These are phyloP conservation scores for Trichoderma reesei DNA, from an alignment of 495 filamentous ascomycete genomes.

Conservation along the genomic window DNA sequence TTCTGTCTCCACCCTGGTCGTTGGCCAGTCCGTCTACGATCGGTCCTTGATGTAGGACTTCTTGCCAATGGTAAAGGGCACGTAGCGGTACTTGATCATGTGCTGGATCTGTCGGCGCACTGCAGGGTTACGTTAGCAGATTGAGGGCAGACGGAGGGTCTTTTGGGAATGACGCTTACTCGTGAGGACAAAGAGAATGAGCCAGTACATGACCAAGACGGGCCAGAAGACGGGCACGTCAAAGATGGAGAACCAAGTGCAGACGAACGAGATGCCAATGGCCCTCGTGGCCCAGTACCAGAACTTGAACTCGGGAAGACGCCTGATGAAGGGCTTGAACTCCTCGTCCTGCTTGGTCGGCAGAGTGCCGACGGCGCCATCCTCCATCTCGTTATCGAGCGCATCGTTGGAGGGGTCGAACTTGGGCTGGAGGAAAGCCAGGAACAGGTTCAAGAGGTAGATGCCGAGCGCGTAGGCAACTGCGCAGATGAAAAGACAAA, in stretches of 20 bases:
- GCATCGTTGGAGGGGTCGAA: constrained; percentile 95
- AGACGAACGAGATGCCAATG: constrained; percentile 71
- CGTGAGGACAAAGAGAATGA: constrained; percentile 88
- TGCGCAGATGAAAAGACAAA: constrained; percentile 26
- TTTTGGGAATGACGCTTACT: constrained; percentile 53
- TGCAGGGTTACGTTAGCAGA: constrained; percentile 30
- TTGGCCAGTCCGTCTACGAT: constrained; percentile 18
- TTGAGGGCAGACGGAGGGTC: not conserved
- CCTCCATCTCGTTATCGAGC: constrained; percentile 86
- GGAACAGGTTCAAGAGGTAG: constrained; percentile 98
- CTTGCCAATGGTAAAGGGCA: constrained; percentile 92
- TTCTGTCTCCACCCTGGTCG: not conserved
- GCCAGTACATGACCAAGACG: constrained; percentile 94
- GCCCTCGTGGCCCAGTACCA: constrained; percentile 92
- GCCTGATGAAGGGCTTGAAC: constrained; percentile 91
- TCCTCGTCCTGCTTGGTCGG: constrained; percentile 94
- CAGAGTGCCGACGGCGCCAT: constrained; percentile 66
- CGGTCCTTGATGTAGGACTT: constrained; percentile 59
- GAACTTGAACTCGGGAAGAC: constrained; percentile 98
- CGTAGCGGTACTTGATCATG: constrained; percentile 99
- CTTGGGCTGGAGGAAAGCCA: constrained; percentile 96
- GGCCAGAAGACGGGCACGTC: constrained; percentile 99
- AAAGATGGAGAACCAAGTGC: constrained; percentile 87
- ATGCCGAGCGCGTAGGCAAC: constrained; percentile 97
- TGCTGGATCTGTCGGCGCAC: constrained; percentile 98